Base-by-base conservation (phyloP, 345 rosid genomes). In the Eucalyptus lansdowneana region DNA sequence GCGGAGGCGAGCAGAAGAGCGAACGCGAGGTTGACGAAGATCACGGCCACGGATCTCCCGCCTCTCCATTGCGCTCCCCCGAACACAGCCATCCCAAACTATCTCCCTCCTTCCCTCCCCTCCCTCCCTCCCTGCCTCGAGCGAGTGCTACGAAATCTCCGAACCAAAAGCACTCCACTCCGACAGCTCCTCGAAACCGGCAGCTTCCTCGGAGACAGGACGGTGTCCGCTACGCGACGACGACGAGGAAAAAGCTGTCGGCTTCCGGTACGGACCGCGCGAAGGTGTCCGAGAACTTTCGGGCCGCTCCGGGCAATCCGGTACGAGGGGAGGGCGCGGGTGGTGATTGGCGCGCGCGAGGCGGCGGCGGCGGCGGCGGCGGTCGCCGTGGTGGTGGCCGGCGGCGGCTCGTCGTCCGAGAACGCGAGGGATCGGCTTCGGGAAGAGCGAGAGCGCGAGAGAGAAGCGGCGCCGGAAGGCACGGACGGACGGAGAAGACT, bases 1-100 rank as follows among this genome's bases (percentile, higher is more conserved):
- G 90, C 93, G 22, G 93, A 92, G 76, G 86, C 91, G 21, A 90
- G 14, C 65, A 90, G 29, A 15, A 89, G 27, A 27, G 88, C 91
- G 6, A 89, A 80, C 29, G 65, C 49, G 51, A 89, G 88, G 83
- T 88, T 54, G 80, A 89, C 51, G 62, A 87, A 88, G 40, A 89
- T 21, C 92, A 87, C 31, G 9, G 86, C 40, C 44, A 87, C 34
- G 6, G 87, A 88, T 49, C 87, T 90, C 86, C 24, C n/a, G 65
- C 69, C 80, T 14, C 58, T 44, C 89, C 88, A 87, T 69, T 87
- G 81, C 53, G 88, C 87, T 50, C 90, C 91, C 24, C 42, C 60
- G 1, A 76, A 13, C 85, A 76, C 21, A 40, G 47, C 85, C 85
- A 76, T 76, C 85, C 25, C 27, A 40, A 40, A 76, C 17, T n/a